These are phyloP conservation scores for Quercus lobata DNA, from an alignment of 331 rosid genomes.

Conservation along the genomic window DNA sequence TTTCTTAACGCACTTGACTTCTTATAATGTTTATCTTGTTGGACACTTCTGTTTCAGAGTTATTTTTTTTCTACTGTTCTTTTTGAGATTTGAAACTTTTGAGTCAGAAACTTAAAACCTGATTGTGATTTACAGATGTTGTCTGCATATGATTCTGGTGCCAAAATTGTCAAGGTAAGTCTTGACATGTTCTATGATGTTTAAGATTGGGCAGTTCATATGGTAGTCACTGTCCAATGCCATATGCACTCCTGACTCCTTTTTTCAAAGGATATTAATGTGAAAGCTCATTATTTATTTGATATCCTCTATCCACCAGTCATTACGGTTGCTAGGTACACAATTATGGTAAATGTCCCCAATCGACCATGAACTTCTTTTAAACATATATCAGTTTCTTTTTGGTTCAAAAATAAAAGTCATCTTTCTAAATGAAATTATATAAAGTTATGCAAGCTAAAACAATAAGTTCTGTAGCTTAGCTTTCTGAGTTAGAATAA, in stretches of 20 bases:
- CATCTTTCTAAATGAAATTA: too few relatives aligned
- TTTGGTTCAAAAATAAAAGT: too few relatives aligned
- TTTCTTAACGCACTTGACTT: background rate
- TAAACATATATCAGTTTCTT: too few relatives aligned
- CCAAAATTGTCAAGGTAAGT: slow-evolving; percentile 77
- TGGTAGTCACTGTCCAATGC: background rate
- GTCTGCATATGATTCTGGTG: slow-evolving; percentile 64
- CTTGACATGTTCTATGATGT: slow-evolving; percentile 5
- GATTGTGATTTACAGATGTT: slow-evolving; percentile 52
- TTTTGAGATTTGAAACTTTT: background rate
- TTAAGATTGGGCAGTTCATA: slow-evolving; percentile 5
- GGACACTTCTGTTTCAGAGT: background rate
- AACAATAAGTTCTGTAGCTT: too few relatives aligned
- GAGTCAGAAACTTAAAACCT: background rate
- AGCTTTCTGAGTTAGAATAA: too few relatives aligned
- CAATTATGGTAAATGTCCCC: too few relatives aligned
- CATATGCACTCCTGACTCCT: background rate
- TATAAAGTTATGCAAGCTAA: too few relatives aligned
- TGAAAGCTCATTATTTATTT: background rate
- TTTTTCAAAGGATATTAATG: background rate
- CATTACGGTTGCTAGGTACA: too few relatives aligned
- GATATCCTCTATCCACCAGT: too few relatives aligned
- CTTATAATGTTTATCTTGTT: background rate
- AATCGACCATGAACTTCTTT: too few relatives aligned
- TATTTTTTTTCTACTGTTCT: background rate